phyloP scores from a whole-genome alignment of 2,329 filamentous ascomycete species.

The Leptodontidium sp. region DNA sequence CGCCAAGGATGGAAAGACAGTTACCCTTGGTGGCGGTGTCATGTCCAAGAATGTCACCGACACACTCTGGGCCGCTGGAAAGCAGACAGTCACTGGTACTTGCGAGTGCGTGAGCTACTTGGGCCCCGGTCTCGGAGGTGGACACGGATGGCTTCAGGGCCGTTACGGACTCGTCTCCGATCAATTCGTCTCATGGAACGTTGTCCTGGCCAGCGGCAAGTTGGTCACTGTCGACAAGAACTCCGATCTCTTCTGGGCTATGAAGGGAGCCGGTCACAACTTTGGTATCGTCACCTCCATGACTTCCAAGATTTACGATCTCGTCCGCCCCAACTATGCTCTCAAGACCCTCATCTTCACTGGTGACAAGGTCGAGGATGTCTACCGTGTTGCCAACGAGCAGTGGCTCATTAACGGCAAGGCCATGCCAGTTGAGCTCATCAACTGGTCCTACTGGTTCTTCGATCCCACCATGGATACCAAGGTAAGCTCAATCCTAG shows the following conservation, averaged over 20 bases:
- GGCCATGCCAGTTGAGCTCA: constrained; percentile 45
- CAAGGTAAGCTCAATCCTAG: too few relatives aligned
- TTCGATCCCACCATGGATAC: too few relatives aligned
- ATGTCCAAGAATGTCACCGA: constrained; percentile 43
- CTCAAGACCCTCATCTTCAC: constrained; percentile 55
- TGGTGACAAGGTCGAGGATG: constrained; percentile 57
- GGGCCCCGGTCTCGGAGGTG: constrained; percentile 63
- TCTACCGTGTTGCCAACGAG: constrained; percentile 57
- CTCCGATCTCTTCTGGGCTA: constrained; percentile 64
- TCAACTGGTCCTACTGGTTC: too few relatives aligned
- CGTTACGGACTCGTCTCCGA: constrained; percentile 60
- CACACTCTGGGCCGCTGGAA: constrained; percentile 43
- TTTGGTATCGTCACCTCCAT: constrained; percentile 63
- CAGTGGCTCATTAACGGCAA: constrained; percentile 53
- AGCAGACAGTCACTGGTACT: constrained; percentile 51
- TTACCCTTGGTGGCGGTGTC: constrained; percentile 47
- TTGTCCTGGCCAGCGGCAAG: constrained; percentile 58
- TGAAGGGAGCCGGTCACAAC: constrained; percentile 65
- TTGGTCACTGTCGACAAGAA: constrained; percentile 50
- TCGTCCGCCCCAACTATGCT: constrained; percentile 49
- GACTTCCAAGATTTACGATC: constrained; percentile 56
- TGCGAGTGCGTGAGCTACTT: constrained; percentile 58
- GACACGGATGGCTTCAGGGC: constrained; percentile 65
- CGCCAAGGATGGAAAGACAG: constrained; percentile 43
- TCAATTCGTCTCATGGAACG: constrained; percentile 56